Percentiles rank a stretch among this genome's conserved stretches.
Conservation (phyloP, 2,329 filamentous ascomycete genomes). For the Drechslerella coelobrocha region DNA sequence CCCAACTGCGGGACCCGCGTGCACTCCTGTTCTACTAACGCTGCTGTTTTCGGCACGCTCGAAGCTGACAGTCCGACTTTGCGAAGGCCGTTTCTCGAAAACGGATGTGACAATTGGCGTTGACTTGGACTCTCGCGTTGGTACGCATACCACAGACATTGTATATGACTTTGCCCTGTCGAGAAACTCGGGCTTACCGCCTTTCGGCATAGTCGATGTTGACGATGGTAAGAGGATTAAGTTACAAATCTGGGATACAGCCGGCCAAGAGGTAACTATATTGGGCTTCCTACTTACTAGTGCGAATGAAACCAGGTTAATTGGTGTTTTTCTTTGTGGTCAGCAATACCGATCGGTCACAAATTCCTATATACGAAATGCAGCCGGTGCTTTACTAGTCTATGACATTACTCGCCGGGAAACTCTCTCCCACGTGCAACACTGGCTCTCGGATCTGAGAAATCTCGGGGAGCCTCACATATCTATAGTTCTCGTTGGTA, state of each 20-base stretch:
- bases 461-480: conserved; percentile 96
- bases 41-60: conserved; percentile 5
- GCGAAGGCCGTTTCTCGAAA: conserved; percentile 72
- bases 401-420: conserved; percentile 88
- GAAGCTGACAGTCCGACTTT: conserved; percentile 72
- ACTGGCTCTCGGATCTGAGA: conserved; percentile 91
- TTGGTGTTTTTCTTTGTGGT: background rate
- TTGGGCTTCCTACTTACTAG: background rate
- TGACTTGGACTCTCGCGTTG: conserved; percentile 68
- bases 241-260: conserved; percentile 72
- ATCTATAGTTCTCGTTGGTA: conserved; percentile 91
- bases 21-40: background rate
- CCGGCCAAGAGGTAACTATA: conserved; percentile 72
- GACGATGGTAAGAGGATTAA: conserved; percentile 53
- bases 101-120: conserved; percentile 75
- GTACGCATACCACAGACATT: conserved; percentile 63
- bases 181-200: background rate
- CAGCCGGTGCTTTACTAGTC: conserved; percentile 79
- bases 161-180: conserved; percentile 54
- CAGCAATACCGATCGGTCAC: conserved; percentile 64
- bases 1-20: conserved; percentile 9
- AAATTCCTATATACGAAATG: conserved; percentile 82
- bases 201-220: conserved; percentile 21
- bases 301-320: background rate
- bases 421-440: conserved; percentile 86